Conservation (phyloP, 192 early-diverging fungal genomes). For the Thoreauomyces humboldtii region DNA sequence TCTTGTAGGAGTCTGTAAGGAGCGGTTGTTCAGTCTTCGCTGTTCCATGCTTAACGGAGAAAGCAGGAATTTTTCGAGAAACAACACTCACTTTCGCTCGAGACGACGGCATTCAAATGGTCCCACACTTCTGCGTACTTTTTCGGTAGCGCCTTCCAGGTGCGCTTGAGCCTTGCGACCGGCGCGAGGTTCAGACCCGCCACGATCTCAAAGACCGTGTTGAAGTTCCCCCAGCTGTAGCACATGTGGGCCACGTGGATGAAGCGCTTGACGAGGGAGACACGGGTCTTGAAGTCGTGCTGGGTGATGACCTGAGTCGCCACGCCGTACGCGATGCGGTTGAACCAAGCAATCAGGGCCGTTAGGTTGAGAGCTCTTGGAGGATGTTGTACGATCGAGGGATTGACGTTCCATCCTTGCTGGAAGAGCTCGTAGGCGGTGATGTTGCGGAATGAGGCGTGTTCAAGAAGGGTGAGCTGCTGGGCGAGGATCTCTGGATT, state of each 20-base stretch:
- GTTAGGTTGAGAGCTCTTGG: slow-evolving; percentile 22
- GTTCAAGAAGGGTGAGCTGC: slow-evolving; percentile 76
- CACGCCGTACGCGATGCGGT: slow-evolving; percentile 47
- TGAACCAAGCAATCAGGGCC: slow-evolving; percentile 45
- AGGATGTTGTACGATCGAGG: not conserved
- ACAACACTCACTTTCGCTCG: slow-evolving; percentile 61
- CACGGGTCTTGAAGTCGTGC: slow-evolving; percentile 43
- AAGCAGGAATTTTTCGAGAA: not conserved
- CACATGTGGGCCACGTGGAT: slow-evolving; percentile 54
- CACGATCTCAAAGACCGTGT: slow-evolving; percentile 76
- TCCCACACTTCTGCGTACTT: slow-evolving; percentile 67
- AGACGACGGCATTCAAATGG: slow-evolving; percentile 56
- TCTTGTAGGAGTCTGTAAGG: slow-evolving; percentile 37
- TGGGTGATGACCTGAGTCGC: slow-evolving; percentile 46
- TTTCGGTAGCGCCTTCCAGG: slow-evolving; percentile 60
- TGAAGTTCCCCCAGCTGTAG: slow-evolving; percentile 60
- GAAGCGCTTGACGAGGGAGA: slow-evolving; percentile 48
- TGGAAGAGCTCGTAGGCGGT: slow-evolving; percentile 60
- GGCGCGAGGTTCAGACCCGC: slow-evolving; percentile 72
- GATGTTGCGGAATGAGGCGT: slow-evolving; percentile 63
- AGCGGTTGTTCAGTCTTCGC: too few relatives aligned
- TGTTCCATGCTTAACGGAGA: too few relatives aligned
- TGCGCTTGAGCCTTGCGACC: slow-evolving; percentile 67
- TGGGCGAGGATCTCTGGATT: slow-evolving; percentile 68
- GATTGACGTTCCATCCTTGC: slow-evolving; percentile 39